Evolutionary conservation across 768 basidiomycete species (phyloP), one percentile per base, ranked within the genome.

Genomic region (Lyophyllum shimeji): DNA sequence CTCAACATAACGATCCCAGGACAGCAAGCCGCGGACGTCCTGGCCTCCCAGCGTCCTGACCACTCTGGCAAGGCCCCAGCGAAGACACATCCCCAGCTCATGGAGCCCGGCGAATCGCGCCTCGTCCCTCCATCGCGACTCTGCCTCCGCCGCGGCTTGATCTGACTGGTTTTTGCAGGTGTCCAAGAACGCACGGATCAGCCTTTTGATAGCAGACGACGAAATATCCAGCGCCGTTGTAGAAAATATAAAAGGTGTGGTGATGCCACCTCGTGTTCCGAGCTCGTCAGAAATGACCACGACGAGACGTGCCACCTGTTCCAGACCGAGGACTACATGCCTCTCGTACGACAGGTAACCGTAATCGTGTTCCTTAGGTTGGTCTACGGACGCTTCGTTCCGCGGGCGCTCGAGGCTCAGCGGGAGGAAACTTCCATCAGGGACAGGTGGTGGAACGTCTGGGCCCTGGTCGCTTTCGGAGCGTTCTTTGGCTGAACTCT

Each of bases 211-310:
- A 31, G 85, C 82, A n/a, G 84, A 74, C 6, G 85, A 75, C 42
- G 85, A 89, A 40, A 95, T 78, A 64, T 97, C 95, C 57, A 98
- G 84, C 15, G 94, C 94, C 61, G 89, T 83, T 25, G 83, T 85
- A 34, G 91, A 92, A 76, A 98, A 96, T 59, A 98, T 86, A 73
- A 97, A 88, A 20, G 95, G 95, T 2, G 92, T 93, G 20, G 88
- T 87, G 57, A 97, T 80, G 68, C 86, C 90, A 63, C 86, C 90
- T 63, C 90, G 79, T 52, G 82, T 77, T 59, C 79, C 80, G 53
- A 94, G 82, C 71, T 91, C 89, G 51, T 82, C 77, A 46, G 83
- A 80, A 53, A 92, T 73, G 56, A 84, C 83, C 42, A 82, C 79
- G n/a, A 92, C 86, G 46, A 94, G 83, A 42, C 82, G 79, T 6